A percentile compares a stretch with the other conserved stretches of the same genome.
Conservation (phyloP, 1,284 basidiomycete species). For the Moesziomyces sp. region DNA sequence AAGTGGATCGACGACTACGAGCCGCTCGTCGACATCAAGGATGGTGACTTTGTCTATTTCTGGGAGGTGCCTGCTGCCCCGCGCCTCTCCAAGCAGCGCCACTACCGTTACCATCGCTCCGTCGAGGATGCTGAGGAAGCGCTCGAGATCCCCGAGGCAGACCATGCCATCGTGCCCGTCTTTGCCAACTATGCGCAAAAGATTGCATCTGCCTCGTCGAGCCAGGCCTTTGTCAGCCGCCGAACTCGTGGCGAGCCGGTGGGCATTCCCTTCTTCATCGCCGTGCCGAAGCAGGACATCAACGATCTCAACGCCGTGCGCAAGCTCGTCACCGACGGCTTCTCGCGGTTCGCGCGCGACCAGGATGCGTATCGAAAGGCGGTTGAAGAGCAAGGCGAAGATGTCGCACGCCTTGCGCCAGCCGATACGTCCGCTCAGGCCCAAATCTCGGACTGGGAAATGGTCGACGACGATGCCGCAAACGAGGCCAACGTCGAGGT, state of each 20-base stretch:
- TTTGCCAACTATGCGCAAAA: slow-evolving; percentile 42
- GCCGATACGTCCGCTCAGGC: slow-evolving; percentile 3
- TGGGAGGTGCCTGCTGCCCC: slow-evolving; percentile 54
- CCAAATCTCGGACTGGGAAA: slow-evolving; percentile 48
- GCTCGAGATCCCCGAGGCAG: slow-evolving; percentile 41
- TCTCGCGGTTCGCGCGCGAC: slow-evolving; percentile 34
- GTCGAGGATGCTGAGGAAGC: slow-evolving; percentile 49
- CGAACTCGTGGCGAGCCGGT: slow-evolving; percentile 30
- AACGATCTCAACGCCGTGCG: slow-evolving; percentile 45
- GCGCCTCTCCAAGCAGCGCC: slow-evolving; percentile 35
- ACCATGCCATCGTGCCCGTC: slow-evolving; percentile 57
- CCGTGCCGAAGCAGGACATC: slow-evolving; percentile 44
- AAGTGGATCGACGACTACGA: slow-evolving; percentile 63
- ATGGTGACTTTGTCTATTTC: slow-evolving; percentile 58
- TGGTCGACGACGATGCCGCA: slow-evolving; percentile 32
- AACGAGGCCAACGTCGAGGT: slow-evolving; percentile 23
- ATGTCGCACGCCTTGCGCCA: background rate
- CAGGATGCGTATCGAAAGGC: slow-evolving; percentile 21
- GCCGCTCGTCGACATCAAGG: slow-evolving; percentile 55
- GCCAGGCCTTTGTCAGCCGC: slow-evolving; percentile 40
- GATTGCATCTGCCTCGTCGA: slow-evolving; percentile 15
- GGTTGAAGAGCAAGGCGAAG: slow-evolving; percentile 11
- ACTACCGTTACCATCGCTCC: slow-evolving; percentile 39
- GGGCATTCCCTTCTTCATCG: slow-evolving; percentile 65
- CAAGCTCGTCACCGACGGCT: slow-evolving; percentile 46